These are phyloP conservation scores for Corymbia citriodora DNA, from an alignment of 441 rosid genomes.

Conservation along the genomic window DNA sequence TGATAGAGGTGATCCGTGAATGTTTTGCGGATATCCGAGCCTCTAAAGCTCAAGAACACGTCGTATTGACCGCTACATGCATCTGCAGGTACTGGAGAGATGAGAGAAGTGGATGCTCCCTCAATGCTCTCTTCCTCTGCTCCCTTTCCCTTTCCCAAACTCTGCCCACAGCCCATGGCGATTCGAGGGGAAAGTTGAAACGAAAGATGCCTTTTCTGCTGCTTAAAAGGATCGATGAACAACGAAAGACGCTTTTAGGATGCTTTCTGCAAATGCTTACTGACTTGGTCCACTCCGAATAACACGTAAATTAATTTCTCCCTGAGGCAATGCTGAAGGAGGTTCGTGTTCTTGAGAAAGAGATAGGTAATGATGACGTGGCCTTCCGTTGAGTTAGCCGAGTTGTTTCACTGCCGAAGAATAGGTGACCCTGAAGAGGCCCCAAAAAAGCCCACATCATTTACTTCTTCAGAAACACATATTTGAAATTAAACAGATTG, in stretches of 20 bases:
- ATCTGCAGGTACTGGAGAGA: background rate
- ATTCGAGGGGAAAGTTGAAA: background rate
- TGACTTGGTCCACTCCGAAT: background rate
- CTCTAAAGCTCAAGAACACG: background rate
- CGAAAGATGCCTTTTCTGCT: background rate
- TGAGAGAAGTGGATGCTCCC: background rate
- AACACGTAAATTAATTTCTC: rapidly evolving
- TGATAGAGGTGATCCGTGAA: background rate
- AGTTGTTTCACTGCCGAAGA: background rate
- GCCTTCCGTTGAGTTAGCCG: rapidly evolving
- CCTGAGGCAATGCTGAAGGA: background rate
- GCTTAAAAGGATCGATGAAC: too few species aligned
- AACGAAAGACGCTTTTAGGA: background rate
- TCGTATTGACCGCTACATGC: too few species aligned
- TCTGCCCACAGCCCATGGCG: background rate
- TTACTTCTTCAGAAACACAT: too few species aligned
- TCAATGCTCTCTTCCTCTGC: background rate
- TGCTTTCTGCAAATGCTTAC: background rate
- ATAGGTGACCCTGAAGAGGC: too few species aligned
- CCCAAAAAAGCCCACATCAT: too few species aligned
- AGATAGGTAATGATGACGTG: background rate
- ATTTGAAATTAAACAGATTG: too few species aligned
- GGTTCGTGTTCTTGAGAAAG: background rate
- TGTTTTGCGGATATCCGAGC: background rate
- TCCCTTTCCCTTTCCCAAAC: background rate